A percentile compares a stretch with the other conserved stretches of the same genome.
Conservation (phyloP, 176 grass and related monocot genomes). For the Guadua angustifolia region DNA sequence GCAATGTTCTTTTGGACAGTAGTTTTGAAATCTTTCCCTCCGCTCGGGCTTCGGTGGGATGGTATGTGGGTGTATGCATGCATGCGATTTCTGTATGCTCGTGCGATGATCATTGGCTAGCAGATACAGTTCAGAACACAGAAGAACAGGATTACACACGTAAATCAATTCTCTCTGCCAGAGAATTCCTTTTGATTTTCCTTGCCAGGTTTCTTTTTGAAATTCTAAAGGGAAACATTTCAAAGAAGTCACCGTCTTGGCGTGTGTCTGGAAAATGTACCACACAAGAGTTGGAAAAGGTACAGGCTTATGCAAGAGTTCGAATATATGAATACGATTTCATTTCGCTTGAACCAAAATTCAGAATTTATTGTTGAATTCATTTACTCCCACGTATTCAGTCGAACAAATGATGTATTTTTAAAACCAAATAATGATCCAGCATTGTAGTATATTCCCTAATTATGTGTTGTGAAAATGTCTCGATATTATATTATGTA, state of each 20-base stretch:
- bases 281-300: neutral
- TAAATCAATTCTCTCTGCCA: neutral
- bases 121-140: neutral
- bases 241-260: neutral
- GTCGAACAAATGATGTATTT: too few species aligned
- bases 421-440: too few species aligned
- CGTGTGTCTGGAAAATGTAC: neutral
- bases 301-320: neutral
- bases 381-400: neutral
- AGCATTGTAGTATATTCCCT: too few species aligned
- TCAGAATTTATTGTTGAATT: neutral
- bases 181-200: too few species aligned
- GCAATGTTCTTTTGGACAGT: slow-evolving; percentile 28
- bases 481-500: too few species aligned
- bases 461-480: too few species aligned
- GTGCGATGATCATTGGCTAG: neutral
- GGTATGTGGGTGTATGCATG: neutral
- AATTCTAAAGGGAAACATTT: neutral
- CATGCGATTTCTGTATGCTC: neutral
- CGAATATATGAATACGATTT: neutral
- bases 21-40: neutral
- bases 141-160: neutral
- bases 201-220: neutral
- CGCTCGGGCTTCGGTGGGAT: neutral
- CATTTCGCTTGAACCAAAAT: neutral